Conservation (phyloP, 2,329 filamentous ascomycete genomes). For the Monosporascus sp. region DNA sequence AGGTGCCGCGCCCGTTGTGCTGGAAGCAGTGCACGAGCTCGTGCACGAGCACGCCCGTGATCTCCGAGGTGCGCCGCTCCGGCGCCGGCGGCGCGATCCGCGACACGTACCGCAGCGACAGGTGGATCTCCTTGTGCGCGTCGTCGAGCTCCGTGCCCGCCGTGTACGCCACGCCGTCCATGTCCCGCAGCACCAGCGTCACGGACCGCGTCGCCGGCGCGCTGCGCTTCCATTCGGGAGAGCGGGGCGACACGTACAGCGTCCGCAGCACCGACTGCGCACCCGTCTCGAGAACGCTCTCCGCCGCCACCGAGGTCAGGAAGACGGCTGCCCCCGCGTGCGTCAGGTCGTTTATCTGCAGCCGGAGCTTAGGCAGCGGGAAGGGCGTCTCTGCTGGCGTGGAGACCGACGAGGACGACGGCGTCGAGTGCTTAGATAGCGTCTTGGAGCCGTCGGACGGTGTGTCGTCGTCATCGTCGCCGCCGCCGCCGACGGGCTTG, state of each 20-base stretch:
- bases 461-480: not conserved
- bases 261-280: conserved; percentile 63
- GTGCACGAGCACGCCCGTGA: conserved; percentile 79
- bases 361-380: conserved; percentile 49
- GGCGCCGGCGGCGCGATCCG: conserved; percentile 33
- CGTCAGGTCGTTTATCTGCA: conserved; percentile 53
- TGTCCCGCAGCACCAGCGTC: conserved; percentile 72
- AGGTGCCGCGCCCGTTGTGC: conserved; percentile 58
- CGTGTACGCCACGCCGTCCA: conserved; percentile 86
- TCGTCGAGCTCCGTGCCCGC: conserved; percentile 70
- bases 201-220: conserved; percentile 70
- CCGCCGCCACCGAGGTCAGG: conserved; percentile 59
- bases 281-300: conserved; percentile 55
- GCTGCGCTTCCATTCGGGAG: conserved; percentile 28
- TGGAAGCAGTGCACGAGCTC: conserved; percentile 94
- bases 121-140: conserved; percentile 90
- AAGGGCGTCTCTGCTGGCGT: conserved; percentile 24
- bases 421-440: not conserved
- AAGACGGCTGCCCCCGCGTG: conserved; percentile 62
- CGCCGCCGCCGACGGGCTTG: not conserved
- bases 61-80: conserved; percentile 51
- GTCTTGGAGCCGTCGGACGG: not conserved
- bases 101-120: conserved; percentile 71
- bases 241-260: conserved; percentile 57
- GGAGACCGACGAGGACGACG: not conserved